Base-by-base conservation (phyloP, 73 alveolate species). In the Paramecium pentaurelia region DNA sequence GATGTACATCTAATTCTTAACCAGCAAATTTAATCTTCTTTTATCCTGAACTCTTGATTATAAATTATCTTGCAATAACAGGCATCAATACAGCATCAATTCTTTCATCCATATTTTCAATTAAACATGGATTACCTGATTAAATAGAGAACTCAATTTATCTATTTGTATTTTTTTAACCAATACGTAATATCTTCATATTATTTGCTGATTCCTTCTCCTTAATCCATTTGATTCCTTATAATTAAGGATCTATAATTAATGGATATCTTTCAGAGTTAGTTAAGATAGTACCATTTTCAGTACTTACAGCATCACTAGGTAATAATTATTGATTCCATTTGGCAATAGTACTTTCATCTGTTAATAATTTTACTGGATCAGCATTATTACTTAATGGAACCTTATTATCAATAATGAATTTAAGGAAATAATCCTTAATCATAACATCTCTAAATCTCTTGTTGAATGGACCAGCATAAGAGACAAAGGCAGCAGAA, bases 401-500 rank as follows among this genome's bases (percentile, higher is more conserved):
- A 85, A 98, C 97, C 58, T 96, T 98, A 95, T 97, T 96, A 70
- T 95, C 93, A 86, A 93, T 97, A 92, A 99, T 97, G 97, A 97
- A 99, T 60, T 95, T 96, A 85, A 99, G 88, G 97, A 99, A 98
- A 20, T 97, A 77, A 75, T 96, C 97, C 94, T 98, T 97, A 68
- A 94, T 97, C 90, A 98, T 96, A 36, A 94, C 93, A 88, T 99
- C 99, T 94, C 99, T 95, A 94, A 96, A 98, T 77, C 97, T 96
- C 95, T 99, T 99, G 95, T 98, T 99, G 99, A 99, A 98, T 77
- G 99, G 99, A 8, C 99, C 99, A 25, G 98, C 98, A 93, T 99
- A 98, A 34, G 99, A 97, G 34, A 99, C 99, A 92, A 99, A 99
- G 36, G 99, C 98, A 90, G 99, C 93, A 18, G 99, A 98, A 37